These are phyloP conservation scores for Blastocystis sp. DNA, from an alignment of 352 stramenopile species.

Conservation along the genomic window DNA sequence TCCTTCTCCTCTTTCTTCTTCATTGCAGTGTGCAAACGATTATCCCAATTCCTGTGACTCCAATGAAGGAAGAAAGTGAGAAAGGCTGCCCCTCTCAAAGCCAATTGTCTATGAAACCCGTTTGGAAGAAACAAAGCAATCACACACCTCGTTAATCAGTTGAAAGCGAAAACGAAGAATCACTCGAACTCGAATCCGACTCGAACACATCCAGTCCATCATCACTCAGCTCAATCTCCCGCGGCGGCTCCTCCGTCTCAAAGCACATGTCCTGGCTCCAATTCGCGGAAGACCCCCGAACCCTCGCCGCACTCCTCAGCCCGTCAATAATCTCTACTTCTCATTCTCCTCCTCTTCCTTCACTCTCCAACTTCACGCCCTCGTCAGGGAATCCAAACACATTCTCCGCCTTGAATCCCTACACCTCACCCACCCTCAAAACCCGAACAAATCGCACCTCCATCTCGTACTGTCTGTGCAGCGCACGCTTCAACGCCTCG, in stretches of 20 bases:
- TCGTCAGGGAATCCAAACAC: conserved; percentile 18
- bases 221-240: conserved; percentile 20
- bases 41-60: no score
- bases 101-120: background rate
- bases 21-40: no score
- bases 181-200: conserved; percentile 1
- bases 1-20: background rate
- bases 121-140: background rate
- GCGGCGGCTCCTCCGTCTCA: background rate
- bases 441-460: background rate
- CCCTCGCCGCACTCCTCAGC: background rate
- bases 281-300: conserved; percentile 12
- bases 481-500: conserved; percentile 1
- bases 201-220: conserved; percentile 2
- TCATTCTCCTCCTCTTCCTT: background rate
- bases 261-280: background rate
- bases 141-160: conserved; percentile 39
- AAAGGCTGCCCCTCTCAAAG: no score
- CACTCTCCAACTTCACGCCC: background rate
- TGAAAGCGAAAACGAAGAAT: background rate
- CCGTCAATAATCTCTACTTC: background rate
- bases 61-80: no score
- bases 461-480: background rate
- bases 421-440: background rate
- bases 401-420: background rate